phyloP scores from a whole-genome alignment of 352 stramenopile genomes.

The Phytophthora cactorum region DNA sequence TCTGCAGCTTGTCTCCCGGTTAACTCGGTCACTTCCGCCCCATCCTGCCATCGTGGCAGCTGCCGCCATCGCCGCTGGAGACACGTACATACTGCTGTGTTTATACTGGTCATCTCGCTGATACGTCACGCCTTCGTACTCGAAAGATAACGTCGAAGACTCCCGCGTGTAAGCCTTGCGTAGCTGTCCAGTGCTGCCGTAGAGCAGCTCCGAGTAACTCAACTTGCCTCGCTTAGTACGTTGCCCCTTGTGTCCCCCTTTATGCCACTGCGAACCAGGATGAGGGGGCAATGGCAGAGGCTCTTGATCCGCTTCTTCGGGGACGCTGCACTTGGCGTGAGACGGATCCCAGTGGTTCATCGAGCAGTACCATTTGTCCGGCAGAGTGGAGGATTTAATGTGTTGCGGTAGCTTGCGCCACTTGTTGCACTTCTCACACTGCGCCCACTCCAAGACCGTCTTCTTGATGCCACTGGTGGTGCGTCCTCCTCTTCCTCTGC shows the following conservation, averaged over 20 bases:
- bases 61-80: conserved; percentile 42
- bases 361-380: conserved; percentile 96
- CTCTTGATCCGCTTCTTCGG: conserved; percentile 84
- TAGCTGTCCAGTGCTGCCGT: conserved; percentile 78
- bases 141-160: conserved; percentile 80
- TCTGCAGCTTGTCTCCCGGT: conserved; percentile 18
- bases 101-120: conserved; percentile 84
- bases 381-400: conserved; percentile 92
- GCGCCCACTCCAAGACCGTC: conserved; percentile 93
- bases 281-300: conserved; percentile 49
- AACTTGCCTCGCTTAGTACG: conserved; percentile 72
- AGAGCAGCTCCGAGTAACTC: conserved; percentile 84
- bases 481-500: conserved; percentile 34
- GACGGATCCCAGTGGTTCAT: conserved; percentile 96
- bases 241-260: conserved; percentile 45
- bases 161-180: conserved; percentile 84
- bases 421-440: conserved; percentile 97
- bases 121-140: conserved; percentile 74
- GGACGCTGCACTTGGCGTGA: conserved; percentile 70
- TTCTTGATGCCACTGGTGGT: conserved; percentile 59
- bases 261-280: conserved; percentile 64
- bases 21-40: conserved; percentile 40
- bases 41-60: conserved; percentile 37
- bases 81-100: conserved; percentile 82
- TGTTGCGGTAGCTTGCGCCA: conserved; percentile 94